Evolutionary conservation across 1,284 basidiomycete species (phyloP), one percentile per base, ranked within the genome.

Genomic region (Rhodotorula sp.): DNA sequence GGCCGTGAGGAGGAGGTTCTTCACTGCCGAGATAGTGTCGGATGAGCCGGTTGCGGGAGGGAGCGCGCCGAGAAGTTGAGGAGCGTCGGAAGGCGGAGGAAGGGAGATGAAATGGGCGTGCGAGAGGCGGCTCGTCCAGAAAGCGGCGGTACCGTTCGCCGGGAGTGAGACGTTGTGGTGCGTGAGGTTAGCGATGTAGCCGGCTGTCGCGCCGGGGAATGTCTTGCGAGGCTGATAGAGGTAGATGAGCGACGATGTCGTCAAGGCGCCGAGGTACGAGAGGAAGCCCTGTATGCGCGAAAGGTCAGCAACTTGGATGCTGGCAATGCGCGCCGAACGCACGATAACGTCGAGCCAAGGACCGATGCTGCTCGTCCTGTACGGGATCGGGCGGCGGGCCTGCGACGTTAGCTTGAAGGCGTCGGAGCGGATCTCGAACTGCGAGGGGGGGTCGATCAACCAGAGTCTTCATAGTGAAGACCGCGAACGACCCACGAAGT

Each of bases 391-490:
- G 26, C 93, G 86, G 18, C 92, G 86, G 61, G 87, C 85, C 78
- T 96, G 94, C 22, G 88, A 86, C 11, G 89, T 88, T 78, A 99
- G 90, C 83, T 99, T 99, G 84, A 95, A 89, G 2, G 95, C 94
- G 79, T 99, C 96, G 2, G 89, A 90, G 37, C 94, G 87, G 13
- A 94, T 81, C 81, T 99, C 96, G 75, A 99, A 83, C 80, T 73
- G 48, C 16, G 15, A 2, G 31, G 0, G 11, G n/a, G 15, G 22
- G 22, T 16, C 58, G n/a, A 10, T 22, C 7, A 15, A 18, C 20
- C 2, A 10, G 20, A 18, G 13, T 13, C 18, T 5, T 10, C 1
- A 44, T 18, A 0, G n/a, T n/a, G 7, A 8, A 48, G 24, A 7
- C 13, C 11, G 13, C 16, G 8, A 15, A 2, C 2, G 7, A 52